Evolutionary conservation across 2,329 filamentous ascomycete species (phyloP).

Genomic region (Colletotrichum caudatum): DNA sequence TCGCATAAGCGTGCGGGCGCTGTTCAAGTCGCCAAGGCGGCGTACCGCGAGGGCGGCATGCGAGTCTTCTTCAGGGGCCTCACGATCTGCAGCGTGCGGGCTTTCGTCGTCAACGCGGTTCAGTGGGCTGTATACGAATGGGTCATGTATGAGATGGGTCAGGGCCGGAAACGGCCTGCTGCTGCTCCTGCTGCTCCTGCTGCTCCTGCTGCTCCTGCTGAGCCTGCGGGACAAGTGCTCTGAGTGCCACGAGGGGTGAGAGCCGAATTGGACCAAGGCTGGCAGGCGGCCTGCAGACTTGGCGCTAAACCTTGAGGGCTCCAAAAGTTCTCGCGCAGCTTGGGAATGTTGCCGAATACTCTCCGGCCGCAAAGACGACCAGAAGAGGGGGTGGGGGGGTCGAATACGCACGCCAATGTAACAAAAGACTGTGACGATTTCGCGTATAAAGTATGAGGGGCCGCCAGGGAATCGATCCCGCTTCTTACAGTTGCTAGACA

Average conservation of each 20-base stretch:
- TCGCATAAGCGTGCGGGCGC: slow-evolving; percentile 60
- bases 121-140: slow-evolving; percentile 93
- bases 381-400: not conserved
- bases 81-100: slow-evolving; percentile 83
- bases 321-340: slow-evolving; percentile 1
- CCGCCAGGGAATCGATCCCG: not conserved
- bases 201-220: slow-evolving; percentile 17
- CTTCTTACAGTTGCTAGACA: not conserved
- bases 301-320: not conserved
- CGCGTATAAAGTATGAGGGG: not conserved
- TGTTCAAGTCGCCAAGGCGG: slow-evolving; percentile 71
- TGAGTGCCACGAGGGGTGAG: slow-evolving; percentile 31
- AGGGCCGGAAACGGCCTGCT: slow-evolving; percentile 46
- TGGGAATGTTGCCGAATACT: slow-evolving; percentile 38
- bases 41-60: slow-evolving; percentile 73
- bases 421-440: not conserved
- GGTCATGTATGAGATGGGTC: slow-evolving; percentile 74
- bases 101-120: slow-evolving; percentile 94
- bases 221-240: slow-evolving; percentile 25
- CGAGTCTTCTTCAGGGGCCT: slow-evolving; percentile 79
- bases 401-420: not conserved
- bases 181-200: slow-evolving; percentile 21
- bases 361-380: slow-evolving; percentile 5
- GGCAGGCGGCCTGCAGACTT: not conserved
- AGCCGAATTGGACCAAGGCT: not conserved